Percentiles rank a stretch among this genome's conserved stretches.
These are phyloP conservation scores for Plectranthus barbatus DNA, from an alignment of 257 asterid genomes.

Conservation along the genomic window DNA sequence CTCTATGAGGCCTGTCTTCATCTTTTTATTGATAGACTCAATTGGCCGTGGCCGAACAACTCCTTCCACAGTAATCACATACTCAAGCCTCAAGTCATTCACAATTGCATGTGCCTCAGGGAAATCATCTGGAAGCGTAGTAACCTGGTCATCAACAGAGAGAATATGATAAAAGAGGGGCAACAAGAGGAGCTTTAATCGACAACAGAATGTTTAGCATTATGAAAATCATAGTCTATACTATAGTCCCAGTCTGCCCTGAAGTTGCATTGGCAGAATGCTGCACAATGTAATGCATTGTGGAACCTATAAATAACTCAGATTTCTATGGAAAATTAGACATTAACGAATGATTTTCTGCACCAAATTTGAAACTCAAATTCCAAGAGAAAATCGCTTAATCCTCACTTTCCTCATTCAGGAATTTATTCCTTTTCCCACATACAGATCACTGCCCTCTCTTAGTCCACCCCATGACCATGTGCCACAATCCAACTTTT, in stretches of 20 bases:
- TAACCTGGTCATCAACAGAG: conserved; percentile 38
- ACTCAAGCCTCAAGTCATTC: conserved; percentile 83
- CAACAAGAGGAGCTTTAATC: neutral
- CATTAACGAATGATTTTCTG: neutral
- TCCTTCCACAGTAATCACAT: conserved; percentile 83
- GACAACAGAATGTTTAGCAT: neutral
- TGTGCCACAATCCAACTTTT: neutral
- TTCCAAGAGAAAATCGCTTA: neutral
- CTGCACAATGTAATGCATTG: neutral
- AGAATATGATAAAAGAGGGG: neutral
- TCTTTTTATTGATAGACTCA: conserved; percentile 73
- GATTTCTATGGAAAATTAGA: neutral
- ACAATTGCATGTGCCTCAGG: conserved; percentile 83
- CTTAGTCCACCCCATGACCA: neutral
- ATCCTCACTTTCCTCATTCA: neutral
- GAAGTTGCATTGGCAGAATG: neutral
- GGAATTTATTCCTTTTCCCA: neutral
- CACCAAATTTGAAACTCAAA: neutral
- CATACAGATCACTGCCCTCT: neutral
- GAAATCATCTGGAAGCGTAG: conserved; percentile 89
- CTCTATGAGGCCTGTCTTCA: conserved; percentile 93
- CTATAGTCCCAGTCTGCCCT: neutral
- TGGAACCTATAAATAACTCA: neutral
- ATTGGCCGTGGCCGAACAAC: conserved; percentile 70
- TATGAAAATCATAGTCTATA: neutral